Percentiles rank a stretch among this genome's conserved stretches.
phyloP scores from a whole-genome alignment of 306 rosid genomes.

The Medicago truncatula region MtrunA17r5.0-ANR NC_053045.1:45327001-45327500 shows the following conservation, averaged over 20 bases:
- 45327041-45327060: conserved; percentile 60
- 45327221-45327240: conserved; percentile 24
- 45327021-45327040: conserved; percentile 66
- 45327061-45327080: conserved; percentile 75
- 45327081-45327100: conserved; percentile 72
- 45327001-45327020: conserved; percentile 86
- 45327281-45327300: not conserved
- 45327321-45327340: conserved; percentile 22
- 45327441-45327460: conserved; percentile 70
- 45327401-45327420: conserved; percentile 86
- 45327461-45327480: conserved; percentile 82
- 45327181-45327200: conserved; percentile 13
- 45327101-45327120: conserved; percentile 84
- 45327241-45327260: conserved; percentile 27
- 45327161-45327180: conserved; percentile 6
- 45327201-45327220: conserved; percentile 20
- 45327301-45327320: conserved; percentile 23
- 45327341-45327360: conserved; percentile 7
- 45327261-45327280: conserved; percentile 10
- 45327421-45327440: conserved; percentile 76
- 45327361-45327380: conserved; percentile 13
- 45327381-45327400: conserved; percentile 46
- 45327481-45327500: conserved; percentile 84
- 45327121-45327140: conserved; percentile 38
- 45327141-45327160: conserved; percentile 16